Conservation (phyloP, 352 stramenopile species). For the Sclerospora graminicola region DNA sequence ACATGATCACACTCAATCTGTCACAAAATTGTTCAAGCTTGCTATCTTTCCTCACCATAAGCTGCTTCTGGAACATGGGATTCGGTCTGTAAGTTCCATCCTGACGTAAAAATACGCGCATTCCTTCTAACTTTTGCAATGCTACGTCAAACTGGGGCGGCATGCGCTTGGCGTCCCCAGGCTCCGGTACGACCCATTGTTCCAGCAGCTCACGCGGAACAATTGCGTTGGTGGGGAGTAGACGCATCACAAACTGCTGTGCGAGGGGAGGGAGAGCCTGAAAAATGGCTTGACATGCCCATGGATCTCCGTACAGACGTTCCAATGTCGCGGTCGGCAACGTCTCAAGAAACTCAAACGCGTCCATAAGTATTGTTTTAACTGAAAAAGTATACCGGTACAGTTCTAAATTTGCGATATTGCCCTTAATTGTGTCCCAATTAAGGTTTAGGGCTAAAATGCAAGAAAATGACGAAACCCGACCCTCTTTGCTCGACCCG, state of each 20-base stretch:
- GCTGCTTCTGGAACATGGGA: constrained; percentile 47
- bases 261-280: constrained; percentile 72
- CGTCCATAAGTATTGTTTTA: no score
- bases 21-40: no score
- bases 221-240: constrained; percentile 51
- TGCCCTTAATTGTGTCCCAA: no score
- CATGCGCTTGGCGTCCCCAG: constrained; percentile 20
- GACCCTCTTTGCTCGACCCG: no score
- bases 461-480: no score
- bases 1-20: neutral
- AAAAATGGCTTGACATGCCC: constrained; percentile 85
- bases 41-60: constrained; percentile 36
- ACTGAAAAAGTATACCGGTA: no score
- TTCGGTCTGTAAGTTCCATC: constrained; percentile 36
- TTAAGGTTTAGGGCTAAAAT: no score
- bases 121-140: constrained; percentile 41
- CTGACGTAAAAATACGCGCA: constrained; percentile 48
- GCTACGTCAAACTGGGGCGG: constrained; percentile 42
- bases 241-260: constrained; percentile 86
- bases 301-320: constrained; percentile 76
- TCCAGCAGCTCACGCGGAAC: constrained; percentile 44
- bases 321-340: constrained; percentile 63
- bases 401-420: no score
- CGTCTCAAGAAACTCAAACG: constrained; percentile 82
- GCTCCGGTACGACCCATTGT: constrained; percentile 55